Base-by-base conservation (phyloP, 164 flowering plant genomes). In the Malania oleifera region DNA sequence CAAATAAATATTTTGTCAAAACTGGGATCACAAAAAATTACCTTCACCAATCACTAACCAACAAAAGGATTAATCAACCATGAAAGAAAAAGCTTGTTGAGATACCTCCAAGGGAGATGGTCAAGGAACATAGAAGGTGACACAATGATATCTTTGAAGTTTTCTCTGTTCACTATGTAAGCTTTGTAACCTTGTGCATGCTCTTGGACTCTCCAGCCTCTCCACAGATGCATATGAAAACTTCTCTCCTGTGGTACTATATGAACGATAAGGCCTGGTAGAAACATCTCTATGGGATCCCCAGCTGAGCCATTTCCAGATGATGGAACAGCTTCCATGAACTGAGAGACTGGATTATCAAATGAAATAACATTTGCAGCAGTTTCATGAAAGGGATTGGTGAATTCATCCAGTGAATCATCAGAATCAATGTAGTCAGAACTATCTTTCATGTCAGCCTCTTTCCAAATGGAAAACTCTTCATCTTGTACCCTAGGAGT, bases 71-170 rank as follows among this genome's bases (percentile, higher is more conserved):
- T 44, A 44, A 18, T n/a, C 14, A n/a, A 44, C 47, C 47, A 34
- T 10, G 20, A 41, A 29, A 12, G 20, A 0, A 6, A 8, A 41
- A 59, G 15, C 17, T 9, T 19, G 26, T 28, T 12, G 28, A 13
- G 7, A 50, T 76, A 89, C 91, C 95, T 83, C 95, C 97, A 90
- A 14, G 97, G 95, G 1, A 90, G 83, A 77, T 90, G 97, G 49
- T 90, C 97, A 13, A 90, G 83, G 73, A 90, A 87, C 97, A 90
- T 90, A 44, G 61, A 76, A 39, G 83, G 84, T 3, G 88, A 83
- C 4, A 90, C 89, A 17, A 73, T 63, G 10, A 90, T 79, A 62
- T 83, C 87, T 56, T 73, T 80, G 70, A 90, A 90, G 56, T 57
- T 68, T 47, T 87, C 84, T 66, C 84, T 79, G 31, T 80, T 60